Percentiles rank a stretch among this genome's conserved stretches.
Evolutionary conservation across 257 asterid genomes (phyloP).

Genomic region (Cynanchum wilfordii): DNA sequence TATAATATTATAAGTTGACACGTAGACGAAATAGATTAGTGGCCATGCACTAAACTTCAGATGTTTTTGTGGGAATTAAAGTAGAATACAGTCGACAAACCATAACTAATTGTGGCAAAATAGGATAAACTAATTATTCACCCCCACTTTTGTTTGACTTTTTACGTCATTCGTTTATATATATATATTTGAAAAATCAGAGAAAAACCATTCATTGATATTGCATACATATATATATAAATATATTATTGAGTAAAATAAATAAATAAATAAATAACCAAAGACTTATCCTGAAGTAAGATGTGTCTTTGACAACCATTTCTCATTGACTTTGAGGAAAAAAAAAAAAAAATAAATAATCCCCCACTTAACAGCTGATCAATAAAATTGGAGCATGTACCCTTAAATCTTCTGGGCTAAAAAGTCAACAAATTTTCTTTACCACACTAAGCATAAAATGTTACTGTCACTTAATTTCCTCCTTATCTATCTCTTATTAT

Average conservation of each 20-base stretch:
- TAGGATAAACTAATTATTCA: neutral
- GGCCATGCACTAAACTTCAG: conserved; percentile 10
- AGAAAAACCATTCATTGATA: too few species aligned
- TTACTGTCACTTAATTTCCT: neutral
- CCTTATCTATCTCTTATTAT: neutral
- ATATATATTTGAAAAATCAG: too few species aligned
- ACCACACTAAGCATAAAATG: neutral
- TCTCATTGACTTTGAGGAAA: too few species aligned
- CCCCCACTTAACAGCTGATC: neutral
- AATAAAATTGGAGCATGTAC: neutral
- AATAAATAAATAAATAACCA: too few species aligned
- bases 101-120: neutral
- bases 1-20: conserved; percentile 4
- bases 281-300: too few species aligned
- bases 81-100: neutral
- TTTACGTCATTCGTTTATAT: neutral
- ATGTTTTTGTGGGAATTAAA: conserved; percentile 1
- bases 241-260: too few species aligned
- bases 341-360: too few species aligned
- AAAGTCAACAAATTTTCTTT: neutral
- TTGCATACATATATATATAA: too few species aligned
- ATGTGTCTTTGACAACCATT: neutral
- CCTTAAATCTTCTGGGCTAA: neutral
- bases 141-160: neutral
- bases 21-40: conserved; percentile 3